Evolutionary conservation across 805 yeast species (phyloP).

Genomic region (Myxozyma monticola): DNA sequence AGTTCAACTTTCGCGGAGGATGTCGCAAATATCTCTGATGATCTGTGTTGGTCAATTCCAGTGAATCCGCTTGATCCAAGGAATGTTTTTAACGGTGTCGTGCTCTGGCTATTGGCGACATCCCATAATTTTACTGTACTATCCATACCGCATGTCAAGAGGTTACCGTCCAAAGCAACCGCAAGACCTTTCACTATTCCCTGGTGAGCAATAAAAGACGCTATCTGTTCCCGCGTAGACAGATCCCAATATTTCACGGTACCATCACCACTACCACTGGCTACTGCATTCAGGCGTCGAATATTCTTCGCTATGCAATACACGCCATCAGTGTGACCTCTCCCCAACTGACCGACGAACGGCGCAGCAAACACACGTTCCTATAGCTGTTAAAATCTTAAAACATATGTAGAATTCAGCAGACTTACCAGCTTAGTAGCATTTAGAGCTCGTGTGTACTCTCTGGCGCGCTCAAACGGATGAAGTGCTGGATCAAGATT

Average conservation of each 20-base stretch:
- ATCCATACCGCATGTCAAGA: conserved; percentile 88
- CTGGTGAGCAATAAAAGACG: conserved; percentile 82
- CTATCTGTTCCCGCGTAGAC: conserved; percentile 70
- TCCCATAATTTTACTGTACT: conserved; percentile 89
- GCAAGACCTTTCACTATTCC: conserved; percentile 85
- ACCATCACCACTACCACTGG: conserved; percentile 96
- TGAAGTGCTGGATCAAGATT: conserved; percentile 92
- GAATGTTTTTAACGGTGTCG: conserved; percentile 69
- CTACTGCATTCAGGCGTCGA: conserved; percentile 66
- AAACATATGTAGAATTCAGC: background rate
- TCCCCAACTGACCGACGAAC: conserved; percentile 89
- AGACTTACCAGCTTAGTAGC: conserved; percentile 77
- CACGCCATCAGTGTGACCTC: conserved; percentile 94
- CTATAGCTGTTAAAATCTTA: conserved; percentile 1
- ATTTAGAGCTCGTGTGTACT: conserved; percentile 88
- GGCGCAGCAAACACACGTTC: conserved; percentile 96
- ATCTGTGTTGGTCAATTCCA: conserved; percentile 82
- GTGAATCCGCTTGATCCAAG: conserved; percentile 81
- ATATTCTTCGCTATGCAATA: conserved; percentile 82
- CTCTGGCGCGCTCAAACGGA: conserved; percentile 96
- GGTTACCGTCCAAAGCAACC: conserved; percentile 62
- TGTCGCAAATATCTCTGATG: conserved; percentile 75
- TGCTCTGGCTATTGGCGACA: conserved; percentile 44
- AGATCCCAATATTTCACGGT: conserved; percentile 91
- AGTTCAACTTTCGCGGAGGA: conserved; percentile 87